Evolutionary conservation across 176 grass and related monocot species (phyloP), one percentile per base, ranked within the genome.

Genomic region (Aegilops tauschii): DNA sequence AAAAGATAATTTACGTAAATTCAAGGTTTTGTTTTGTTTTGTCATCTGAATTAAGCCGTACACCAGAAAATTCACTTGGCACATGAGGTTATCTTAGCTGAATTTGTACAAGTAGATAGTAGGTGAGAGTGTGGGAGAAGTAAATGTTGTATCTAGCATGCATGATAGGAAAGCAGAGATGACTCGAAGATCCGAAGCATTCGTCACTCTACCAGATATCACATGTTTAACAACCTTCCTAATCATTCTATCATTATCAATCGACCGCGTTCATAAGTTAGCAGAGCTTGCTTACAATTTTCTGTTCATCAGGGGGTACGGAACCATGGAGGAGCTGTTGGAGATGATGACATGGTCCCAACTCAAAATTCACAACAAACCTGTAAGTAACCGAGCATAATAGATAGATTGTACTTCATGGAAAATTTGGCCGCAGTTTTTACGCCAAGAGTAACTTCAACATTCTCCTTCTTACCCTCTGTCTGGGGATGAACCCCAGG

Each of bases 301-400:
- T 88, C 32, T 83, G 63, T 66, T 72, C 70, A 44, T 65, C 80
- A 98, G 95, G 93, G 80, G 95, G 50, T 98, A 96, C 80, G 93
- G 96, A 84, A 98, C 96, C 69, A 98, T 98, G 93, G 92, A 25
- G 23, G 23, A 25, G 23, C 23, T 25, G 23, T 25, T 25, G 23
- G 23, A 98, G 93, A 98, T 95, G 96, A 98, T 95, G 69, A 94
- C 92, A 86, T 95, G 92, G 93, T 92, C 96, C 69, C 93, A 95
- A 73, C 88, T 98, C 14, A 90, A 92, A 79, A 98, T 98, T 72
- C 96, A 95, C 84, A 88, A 94, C 36, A 98, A 98, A 85, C 84
- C 96, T 80, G 93, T 95, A 59, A 94, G 91, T 80, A 66, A 54
- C 50, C 4, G 50, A 54, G 50, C 50, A 54, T 17, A 18, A 17